Evolutionary conservation across 2,329 filamentous ascomycete species (phyloP).

Genomic region (Ophiocordyceps australis): DNA sequence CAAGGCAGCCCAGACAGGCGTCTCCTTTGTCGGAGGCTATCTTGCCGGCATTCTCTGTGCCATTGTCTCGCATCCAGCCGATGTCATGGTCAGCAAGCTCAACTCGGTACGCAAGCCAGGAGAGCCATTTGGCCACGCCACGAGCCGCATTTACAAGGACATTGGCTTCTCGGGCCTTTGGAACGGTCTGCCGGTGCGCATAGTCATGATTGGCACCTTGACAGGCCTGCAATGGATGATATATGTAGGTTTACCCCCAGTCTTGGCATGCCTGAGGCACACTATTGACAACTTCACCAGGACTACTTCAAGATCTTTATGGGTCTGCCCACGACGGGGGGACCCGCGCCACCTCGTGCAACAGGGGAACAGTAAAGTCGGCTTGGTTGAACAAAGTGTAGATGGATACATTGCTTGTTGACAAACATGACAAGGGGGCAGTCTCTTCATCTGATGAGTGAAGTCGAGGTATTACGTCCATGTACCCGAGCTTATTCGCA

Average conservation of each 20-base stretch:
- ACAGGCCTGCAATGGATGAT: conserved; percentile 91
- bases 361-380: no score
- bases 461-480: no score
- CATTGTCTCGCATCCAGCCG: conserved; percentile 60
- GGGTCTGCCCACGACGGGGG: conserved; percentile 70
- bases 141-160: conserved; percentile 65
- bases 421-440: no score
- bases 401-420: no score
- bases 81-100: conserved; percentile 86
- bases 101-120: conserved; percentile 62
- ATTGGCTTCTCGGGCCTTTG: conserved; percentile 80
- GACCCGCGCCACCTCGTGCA: conserved; percentile 38
- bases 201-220: conserved; percentile 74
- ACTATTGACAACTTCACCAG: conserved; percentile 15
- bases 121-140: conserved; percentile 61
- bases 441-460: no score
- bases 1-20: conserved; percentile 66
- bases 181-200: conserved; percentile 72
- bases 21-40: conserved; percentile 73
- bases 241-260: conserved; percentile 38
- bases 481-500: no score
- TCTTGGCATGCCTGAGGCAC: conserved; percentile 3
- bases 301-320: conserved; percentile 85
- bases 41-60: conserved; percentile 79
- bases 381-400: no score